Conservation (phyloP, 2,329 filamentous ascomycete genomes). For the Byssothecium circinans region DNA sequence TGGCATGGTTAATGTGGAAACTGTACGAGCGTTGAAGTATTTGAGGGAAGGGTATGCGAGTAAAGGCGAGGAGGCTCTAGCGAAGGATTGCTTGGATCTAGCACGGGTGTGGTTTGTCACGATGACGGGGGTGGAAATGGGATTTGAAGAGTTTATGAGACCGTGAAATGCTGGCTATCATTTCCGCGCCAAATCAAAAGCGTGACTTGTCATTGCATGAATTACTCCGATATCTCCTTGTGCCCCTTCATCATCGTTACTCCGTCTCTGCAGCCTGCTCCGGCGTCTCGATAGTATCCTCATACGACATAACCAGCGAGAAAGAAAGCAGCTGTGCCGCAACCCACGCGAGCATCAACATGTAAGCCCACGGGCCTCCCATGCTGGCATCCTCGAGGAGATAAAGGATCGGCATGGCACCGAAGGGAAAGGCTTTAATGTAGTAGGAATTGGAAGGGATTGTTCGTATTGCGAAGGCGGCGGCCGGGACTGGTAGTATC, state of each 20-base stretch:
- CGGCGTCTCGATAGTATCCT: too few species aligned
- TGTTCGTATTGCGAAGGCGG: neutral
- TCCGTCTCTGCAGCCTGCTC: too few species aligned
- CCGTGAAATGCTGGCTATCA: neutral
- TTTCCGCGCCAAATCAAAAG: too few species aligned
- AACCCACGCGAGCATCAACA: neutral
- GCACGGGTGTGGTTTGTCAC: conserved; percentile 20
- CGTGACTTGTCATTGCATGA: too few species aligned
- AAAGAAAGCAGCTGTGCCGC: neutral
- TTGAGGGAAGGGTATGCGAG: conserved; percentile 19
- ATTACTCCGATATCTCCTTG: too few species aligned
- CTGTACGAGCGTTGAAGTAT: conserved; percentile 23
- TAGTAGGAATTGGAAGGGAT: neutral
- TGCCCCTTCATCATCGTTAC: too few species aligned
- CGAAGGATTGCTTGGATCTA: conserved; percentile 13
- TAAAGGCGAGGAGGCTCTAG: conserved; percentile 12
- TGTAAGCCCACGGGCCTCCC: neutral
- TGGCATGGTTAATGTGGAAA: conserved; percentile 27
- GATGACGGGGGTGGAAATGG: conserved; percentile 24
- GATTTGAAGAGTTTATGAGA: conserved; percentile 20
- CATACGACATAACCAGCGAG: too few species aligned
- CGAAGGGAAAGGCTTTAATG: neutral
- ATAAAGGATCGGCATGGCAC: neutral
- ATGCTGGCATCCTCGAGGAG: neutral
- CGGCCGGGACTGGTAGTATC: neutral